Conservation (phyloP, 257 asterid species). For the Lycium ferocissimum region DNA sequence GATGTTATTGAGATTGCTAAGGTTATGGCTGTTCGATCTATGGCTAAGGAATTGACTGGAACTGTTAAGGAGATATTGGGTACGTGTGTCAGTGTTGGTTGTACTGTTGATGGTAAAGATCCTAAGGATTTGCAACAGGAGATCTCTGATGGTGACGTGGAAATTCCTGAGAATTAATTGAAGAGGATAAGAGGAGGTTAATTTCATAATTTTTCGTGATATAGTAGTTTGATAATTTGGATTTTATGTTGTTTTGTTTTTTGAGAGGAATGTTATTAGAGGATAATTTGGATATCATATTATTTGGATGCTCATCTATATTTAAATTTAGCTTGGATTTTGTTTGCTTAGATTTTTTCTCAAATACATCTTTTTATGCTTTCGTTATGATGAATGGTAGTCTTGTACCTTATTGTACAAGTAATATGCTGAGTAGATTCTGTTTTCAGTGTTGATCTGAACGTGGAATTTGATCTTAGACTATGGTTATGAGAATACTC, state of each 20-base stretch:
- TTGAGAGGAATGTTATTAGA: not conserved
- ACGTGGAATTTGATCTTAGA: too few species aligned
- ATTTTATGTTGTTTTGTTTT: not conserved
- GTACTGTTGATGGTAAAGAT: slow-evolving; percentile 79
- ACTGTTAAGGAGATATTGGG: slow-evolving; percentile 79
- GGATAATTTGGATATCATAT: not conserved
- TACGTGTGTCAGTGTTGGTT: slow-evolving; percentile 79
- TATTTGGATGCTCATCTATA: slow-evolving; percentile 20
- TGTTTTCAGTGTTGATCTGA: not conserved
- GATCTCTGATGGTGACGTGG: slow-evolving; percentile 66
- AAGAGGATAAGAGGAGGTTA: slow-evolving; percentile 29
- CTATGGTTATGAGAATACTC: too few species aligned
- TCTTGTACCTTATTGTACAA: not conserved
- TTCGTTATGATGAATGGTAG: not conserved
- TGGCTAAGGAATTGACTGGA: slow-evolving; percentile 74
- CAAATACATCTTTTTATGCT: not conserved
- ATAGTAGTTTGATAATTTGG: slow-evolving; percentile 2
- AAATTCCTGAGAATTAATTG: slow-evolving; percentile 52
- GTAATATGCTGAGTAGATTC: not conserved
- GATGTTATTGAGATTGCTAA: slow-evolving; percentile 71
- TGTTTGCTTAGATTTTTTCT: not conserved
- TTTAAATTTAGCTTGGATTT: slow-evolving; percentile 24
- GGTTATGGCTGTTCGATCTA: slow-evolving; percentile 61
- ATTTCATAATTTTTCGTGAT: not conserved
- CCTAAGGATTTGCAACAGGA: slow-evolving; percentile 79